Base-by-base conservation (phyloP, 1,284 basidiomycete genomes). In the Spongispora temasekensis region DNA sequence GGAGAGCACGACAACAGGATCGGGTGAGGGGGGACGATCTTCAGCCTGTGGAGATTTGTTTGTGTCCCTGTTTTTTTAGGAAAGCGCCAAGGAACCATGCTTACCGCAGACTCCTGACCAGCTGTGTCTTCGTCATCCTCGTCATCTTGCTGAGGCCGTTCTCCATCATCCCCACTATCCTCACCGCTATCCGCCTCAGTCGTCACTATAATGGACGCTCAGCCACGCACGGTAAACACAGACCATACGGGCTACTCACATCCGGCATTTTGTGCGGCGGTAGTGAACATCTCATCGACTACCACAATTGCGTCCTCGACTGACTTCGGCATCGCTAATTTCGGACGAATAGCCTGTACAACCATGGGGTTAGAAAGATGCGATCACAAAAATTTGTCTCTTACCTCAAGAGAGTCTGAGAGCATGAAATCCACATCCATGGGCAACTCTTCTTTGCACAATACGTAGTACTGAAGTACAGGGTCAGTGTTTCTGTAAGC, bases 391-490 rank as follows among this genome's bases (percentile, higher is more conserved):
- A n/a, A n/a, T n/a, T n/a, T 58, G 35, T 37, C 17, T 63, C 77
- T 68, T 66, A 92, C 93, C 79, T 98, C 96, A 13, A 98, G 76
- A 1, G 96, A 97, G 73, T 98, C 97, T 3, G 88, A 87, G 10
- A 98, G 76, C 94, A 98, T 97, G 73, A 98, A 99, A 61, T 97
- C 96, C 19, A 98, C 90, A 62, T 99, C 97, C 93, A 98, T 97
- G 0, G 97, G 92, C 44, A 97, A 74, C 12, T 89, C 81, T 25
- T 89, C 82, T 77, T 99, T 99, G 79, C 92, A 94, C 15, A 90
- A 80, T 5, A 93, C 82, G 74, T 97, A 98, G 62, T 95, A 87
- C 93, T 96, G 66, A 52, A n/a, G 30, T 48, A 37, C 50, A 23
- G 10, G 27, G 60, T 68, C 23, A 71, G 57, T 60, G 30, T 44